phyloP scores from a whole-genome alignment of 495 filamentous ascomycete species.

The Tuber brumale region DNA sequence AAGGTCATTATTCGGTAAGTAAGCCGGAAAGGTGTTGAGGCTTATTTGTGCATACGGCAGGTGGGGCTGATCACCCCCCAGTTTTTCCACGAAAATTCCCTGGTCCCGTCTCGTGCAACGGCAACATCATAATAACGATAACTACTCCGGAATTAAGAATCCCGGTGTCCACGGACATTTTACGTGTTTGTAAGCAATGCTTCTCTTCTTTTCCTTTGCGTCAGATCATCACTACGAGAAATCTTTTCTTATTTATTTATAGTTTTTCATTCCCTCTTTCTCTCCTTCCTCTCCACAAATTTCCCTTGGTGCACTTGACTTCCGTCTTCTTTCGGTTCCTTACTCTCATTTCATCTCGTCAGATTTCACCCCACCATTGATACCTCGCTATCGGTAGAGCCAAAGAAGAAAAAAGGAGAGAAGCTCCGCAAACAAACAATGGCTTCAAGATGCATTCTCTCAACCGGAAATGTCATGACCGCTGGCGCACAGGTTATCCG shows the following conservation, averaged over 20 bases:
- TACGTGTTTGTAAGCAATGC: not conserved
- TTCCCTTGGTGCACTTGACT: not conserved
- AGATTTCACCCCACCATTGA: not conserved
- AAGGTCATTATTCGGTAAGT: not conserved
- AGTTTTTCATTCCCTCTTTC: not conserved
- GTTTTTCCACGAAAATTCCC: not conserved
- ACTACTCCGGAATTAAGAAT: not conserved
- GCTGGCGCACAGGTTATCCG: slow-evolving; percentile 42
- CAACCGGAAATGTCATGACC: slow-evolving; percentile 39
- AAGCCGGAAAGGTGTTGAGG: not conserved
- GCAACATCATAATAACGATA: not conserved
- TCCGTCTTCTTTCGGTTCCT: not conserved
- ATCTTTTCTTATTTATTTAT: not conserved
- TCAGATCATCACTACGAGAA: not conserved
- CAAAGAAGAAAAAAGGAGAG: not conserved
- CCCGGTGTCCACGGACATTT: not conserved
- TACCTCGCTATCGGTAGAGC: not conserved
- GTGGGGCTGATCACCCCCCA: not conserved
- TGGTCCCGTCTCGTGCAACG: not conserved
- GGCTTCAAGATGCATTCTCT: slow-evolving; percentile 29
- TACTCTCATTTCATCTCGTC: not conserved
- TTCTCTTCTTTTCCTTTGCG: not conserved
- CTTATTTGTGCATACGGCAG: slow-evolving; percentile 1
- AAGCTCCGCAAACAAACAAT: slow-evolving; percentile 16
- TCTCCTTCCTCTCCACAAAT: not conserved